Evolutionary conservation across 306 rosid species (phyloP).

Genomic region (Potentilla sterilis): DNA sequence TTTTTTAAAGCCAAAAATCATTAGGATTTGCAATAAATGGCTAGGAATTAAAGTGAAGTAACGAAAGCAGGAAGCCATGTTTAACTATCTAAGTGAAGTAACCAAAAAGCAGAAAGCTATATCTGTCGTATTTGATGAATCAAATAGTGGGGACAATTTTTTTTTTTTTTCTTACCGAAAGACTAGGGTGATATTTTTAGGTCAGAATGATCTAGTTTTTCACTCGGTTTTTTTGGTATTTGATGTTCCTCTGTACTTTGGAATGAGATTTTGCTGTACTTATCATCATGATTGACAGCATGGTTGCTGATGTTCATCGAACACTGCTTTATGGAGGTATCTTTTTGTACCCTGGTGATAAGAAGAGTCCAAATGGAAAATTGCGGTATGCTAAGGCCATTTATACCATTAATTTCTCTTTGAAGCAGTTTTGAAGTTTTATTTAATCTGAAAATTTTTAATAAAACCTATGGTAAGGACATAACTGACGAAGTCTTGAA

Average conservation of each 20-base stretch:
- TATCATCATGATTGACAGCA: conserved; percentile 47
- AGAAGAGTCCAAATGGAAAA: conserved; percentile 95
- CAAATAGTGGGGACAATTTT: too few species aligned
- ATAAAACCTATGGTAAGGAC: neutral
- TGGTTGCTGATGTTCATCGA: conserved; percentile 99
- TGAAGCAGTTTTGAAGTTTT: neutral
- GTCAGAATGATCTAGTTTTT: neutral
- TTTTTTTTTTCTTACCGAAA: neutral
- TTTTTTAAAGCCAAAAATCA: neutral
- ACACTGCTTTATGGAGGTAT: conserved; percentile 95
- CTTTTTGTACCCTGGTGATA: conserved; percentile 95
- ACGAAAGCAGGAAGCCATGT: too few species aligned
- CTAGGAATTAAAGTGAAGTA: neutral
- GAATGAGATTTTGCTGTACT: conserved; percentile 6
- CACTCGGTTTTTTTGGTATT: neutral
- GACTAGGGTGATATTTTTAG: neutral
- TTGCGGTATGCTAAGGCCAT: conserved; percentile 59
- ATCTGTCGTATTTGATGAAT: too few species aligned
- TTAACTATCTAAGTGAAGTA: too few species aligned
- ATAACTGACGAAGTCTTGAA: neutral
- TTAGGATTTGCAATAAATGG: neutral
- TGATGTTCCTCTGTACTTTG: neutral
- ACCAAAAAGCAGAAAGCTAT: too few species aligned
- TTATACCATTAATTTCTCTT: neutral
- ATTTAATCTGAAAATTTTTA: neutral